These are phyloP conservation scores for Aspergillus sp. DNA, from an alignment of 2,329 filamentous ascomycete species.

Conservation along the genomic window DNA sequence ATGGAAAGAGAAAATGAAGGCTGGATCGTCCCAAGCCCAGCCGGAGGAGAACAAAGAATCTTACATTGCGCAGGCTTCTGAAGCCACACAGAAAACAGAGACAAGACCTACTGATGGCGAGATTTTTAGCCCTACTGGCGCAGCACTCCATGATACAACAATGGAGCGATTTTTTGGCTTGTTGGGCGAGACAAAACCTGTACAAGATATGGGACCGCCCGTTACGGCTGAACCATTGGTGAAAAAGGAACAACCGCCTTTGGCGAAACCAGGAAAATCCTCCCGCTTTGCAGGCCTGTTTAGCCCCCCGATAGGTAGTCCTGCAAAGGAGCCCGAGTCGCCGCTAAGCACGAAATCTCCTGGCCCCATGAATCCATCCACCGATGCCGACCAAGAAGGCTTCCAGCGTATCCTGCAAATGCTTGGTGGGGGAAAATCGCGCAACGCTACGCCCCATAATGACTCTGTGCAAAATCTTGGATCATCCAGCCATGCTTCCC, in stretches of 20 bases:
- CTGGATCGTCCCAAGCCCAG: conserved; percentile 49
- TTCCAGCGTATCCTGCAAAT: conserved; percentile 82
- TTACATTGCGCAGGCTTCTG: conserved; percentile 21
- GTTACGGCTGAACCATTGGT: conserved; percentile 38
- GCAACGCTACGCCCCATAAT: conserved; percentile 46
- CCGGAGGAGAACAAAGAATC: conserved; percentile 47
- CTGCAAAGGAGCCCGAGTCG: conserved; percentile 37
- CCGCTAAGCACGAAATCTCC: conserved; percentile 24
- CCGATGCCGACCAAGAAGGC: conserved; percentile 75
- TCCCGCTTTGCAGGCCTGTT: conserved; percentile 88
- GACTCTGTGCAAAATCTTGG: conserved; percentile 34
- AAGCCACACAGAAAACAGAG: conserved; percentile 38
- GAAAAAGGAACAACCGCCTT: conserved; percentile 43
- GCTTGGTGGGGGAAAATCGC: conserved; percentile 60
- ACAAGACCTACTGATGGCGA: conserved; percentile 46
- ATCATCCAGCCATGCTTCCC: conserved; percentile 31
- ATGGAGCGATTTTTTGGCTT: conserved; percentile 77
- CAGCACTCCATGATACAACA: conserved; percentile 65
- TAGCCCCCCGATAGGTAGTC: conserved; percentile 57
- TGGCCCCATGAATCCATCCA: conserved; percentile 32
- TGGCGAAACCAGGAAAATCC: conserved; percentile 63
- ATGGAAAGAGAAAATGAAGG: conserved; percentile 91
- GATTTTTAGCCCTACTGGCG: conserved; percentile 55
- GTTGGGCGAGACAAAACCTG: conserved; percentile 51
- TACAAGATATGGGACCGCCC: conserved; percentile 40